A percentile compares a stretch with the other conserved stretches of the same genome.
Conservation (phyloP, 2,329 filamentous ascomycete species). For the Incumbomyces delicatus region DNA sequence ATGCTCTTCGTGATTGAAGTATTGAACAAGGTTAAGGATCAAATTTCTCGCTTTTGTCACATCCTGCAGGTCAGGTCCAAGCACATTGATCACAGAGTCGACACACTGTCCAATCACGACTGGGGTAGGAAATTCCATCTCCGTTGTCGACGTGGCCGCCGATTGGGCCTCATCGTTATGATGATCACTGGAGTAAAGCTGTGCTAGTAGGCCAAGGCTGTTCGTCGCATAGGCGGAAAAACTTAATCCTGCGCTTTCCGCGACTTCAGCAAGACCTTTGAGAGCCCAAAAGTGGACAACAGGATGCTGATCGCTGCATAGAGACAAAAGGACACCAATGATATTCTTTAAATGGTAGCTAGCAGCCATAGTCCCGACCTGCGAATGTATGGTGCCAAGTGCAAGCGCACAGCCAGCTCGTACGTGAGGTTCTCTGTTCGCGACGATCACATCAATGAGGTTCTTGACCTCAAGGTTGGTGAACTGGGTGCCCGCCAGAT, state of each 20-base stretch:
- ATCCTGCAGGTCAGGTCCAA: constrained; percentile 91
- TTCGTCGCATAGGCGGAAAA: constrained; percentile 86
- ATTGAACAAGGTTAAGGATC: constrained; percentile 73
- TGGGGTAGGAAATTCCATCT: constrained; percentile 72
- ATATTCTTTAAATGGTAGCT: constrained; percentile 95
- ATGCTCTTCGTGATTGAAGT: constrained; percentile 70
- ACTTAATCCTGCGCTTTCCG: constrained; percentile 83
- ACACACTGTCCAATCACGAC: constrained; percentile 79
- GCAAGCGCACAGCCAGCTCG: constrained; percentile 91
- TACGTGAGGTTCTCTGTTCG: constrained; percentile 84
- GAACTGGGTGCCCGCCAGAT: constrained; percentile 71
- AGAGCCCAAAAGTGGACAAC: constrained; percentile 95
- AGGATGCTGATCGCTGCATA: constrained; percentile 90
- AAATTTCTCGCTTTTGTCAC: constrained; percentile 84
- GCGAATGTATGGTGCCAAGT: constrained; percentile 83
- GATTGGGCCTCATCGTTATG: constrained; percentile 78
- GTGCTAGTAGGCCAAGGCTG: constrained; percentile 85
- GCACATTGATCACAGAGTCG: constrained; percentile 91
- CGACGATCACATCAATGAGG: constrained; percentile 86
- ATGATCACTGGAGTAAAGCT: constrained; percentile 82
- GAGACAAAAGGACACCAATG: constrained; percentile 92
- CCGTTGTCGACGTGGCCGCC: constrained; percentile 77
- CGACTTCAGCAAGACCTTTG: constrained; percentile 74
- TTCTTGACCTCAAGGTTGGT: constrained; percentile 85
- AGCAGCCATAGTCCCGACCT: constrained; percentile 95